Conservation (phyloP, 805 yeast genomes). For the Sugiyamaella chiloensis region DNA sequence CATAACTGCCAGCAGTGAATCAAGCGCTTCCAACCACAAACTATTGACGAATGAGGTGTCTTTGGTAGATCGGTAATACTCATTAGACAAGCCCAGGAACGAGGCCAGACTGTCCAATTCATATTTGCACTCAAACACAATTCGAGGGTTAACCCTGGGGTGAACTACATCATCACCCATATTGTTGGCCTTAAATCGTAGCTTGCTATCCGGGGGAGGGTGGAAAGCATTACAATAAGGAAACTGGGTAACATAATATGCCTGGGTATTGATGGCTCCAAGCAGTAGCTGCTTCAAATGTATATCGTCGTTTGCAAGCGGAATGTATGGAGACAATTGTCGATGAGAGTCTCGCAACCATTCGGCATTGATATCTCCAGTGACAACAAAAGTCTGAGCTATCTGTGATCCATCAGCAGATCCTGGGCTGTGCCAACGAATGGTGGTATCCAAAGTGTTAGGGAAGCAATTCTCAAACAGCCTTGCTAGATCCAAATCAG, state of each 20-base stretch:
- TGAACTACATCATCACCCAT: conserved; percentile 52
- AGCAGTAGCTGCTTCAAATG: conserved; percentile 49
- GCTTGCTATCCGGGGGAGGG: conserved; percentile 54
- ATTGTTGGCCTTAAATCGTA: conserved; percentile 47
- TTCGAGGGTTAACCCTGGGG: conserved; percentile 67
- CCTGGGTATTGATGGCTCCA: conserved; percentile 83
- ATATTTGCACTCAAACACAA: conserved; percentile 85
- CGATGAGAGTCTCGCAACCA: conserved; percentile 88
- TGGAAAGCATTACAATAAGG: conserved; percentile 94
- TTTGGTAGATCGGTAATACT: conserved; percentile 44
- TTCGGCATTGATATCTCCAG: conserved; percentile 92
- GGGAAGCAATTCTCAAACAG: conserved; percentile 81
- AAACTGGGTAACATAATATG: conserved; percentile 53
- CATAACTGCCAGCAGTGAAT: conserved; percentile 50
- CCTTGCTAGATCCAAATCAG: conserved; percentile 65
- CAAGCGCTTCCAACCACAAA: conserved; percentile 60
- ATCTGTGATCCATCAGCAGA: background rate
- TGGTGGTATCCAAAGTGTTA: conserved; percentile 83
- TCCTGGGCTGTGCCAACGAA: conserved; percentile 56
- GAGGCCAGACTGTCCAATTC: conserved; percentile 85
- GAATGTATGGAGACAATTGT: conserved; percentile 73
- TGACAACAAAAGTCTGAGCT: conserved; percentile 73
- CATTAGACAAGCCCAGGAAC: conserved; percentile 70
- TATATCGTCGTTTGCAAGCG: conserved; percentile 52
- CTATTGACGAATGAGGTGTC: conserved; percentile 39